Evolutionary conservation across 768 basidiomycete species (phyloP), one percentile per base, ranked within the genome.

Genomic region (Boletus speciosus): DNA sequence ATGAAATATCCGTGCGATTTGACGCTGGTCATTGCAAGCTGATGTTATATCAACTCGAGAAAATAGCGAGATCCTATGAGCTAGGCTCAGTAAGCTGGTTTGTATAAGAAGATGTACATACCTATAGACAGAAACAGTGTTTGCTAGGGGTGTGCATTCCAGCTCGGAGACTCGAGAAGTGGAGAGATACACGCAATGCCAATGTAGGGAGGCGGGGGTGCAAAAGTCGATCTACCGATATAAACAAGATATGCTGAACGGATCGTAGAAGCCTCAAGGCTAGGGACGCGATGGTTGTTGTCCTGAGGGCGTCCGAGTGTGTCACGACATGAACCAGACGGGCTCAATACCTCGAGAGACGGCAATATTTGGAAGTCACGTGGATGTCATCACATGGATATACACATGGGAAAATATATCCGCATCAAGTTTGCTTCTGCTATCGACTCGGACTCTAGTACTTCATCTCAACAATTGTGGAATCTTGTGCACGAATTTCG

Each of bases 301-400:
- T 65, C 45, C 42, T 55, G 36, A 2, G 32, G 15, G 23, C 32
- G 63, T 36, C 47, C 35, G 35, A 52, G 54, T 51, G 54, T 53
- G 58, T 66, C 61, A 57, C 54, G 66, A 39, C 60, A 62, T 67
- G 60, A 62, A 60, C 58, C 23, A 11, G 51, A 59, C 44, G 54
- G 35, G 57, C 43, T 54, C 56, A 59, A 58, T 65, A 53, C 53
- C 47, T 52, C 35, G 45, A 19, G 52, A 49, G 50, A 51, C 45
- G 10, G 43, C 27, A 55, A 42, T 64, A 65, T 47, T 54, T 49
- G 51, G 46, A 38, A 36, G 57, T 66, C 64, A 66, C 64, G 64
- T 66, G 64, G 6, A 15, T 47, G 19, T 34, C 52, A 31, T 59
- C 51, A 54, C 60, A 60, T 25, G 37, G 16, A 34, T 40, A 6